Evolutionary conservation across 192 early-diverging fungal species (phyloP).

Genomic region (Globomyces pollinis-pini): DNA sequence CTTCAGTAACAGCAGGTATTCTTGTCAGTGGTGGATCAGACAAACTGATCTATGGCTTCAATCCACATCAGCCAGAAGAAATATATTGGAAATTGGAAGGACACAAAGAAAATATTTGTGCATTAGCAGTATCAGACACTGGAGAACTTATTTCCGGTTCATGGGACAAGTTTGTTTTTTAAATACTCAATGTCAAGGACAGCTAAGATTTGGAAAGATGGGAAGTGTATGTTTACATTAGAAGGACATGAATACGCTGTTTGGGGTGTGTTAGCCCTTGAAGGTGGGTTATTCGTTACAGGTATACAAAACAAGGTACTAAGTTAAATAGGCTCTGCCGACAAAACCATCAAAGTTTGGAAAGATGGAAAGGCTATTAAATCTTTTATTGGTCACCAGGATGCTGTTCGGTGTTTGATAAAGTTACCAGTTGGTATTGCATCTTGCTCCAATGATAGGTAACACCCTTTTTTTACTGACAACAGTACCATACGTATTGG

Average conservation of each 20-base stretch:
- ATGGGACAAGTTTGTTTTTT: slow-evolving; percentile 80
- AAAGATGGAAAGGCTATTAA: slow-evolving; percentile 51
- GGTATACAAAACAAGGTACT: no score
- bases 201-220: slow-evolving; percentile 83
- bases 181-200: no score
- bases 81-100: slow-evolving; percentile 66
- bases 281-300: slow-evolving; percentile 65
- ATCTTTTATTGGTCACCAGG: slow-evolving; percentile 75
- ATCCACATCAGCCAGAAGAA: slow-evolving; percentile 44
- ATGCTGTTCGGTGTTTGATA: slow-evolving; percentile 79
- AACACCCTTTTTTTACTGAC: slow-evolving; percentile 7
- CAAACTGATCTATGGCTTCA: slow-evolving; percentile 75
- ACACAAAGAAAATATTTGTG: slow-evolving; percentile 83
- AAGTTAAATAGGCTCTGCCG: slow-evolving; percentile 66
- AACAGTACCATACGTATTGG: slow-evolving; percentile 74
- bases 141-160: slow-evolving; percentile 85
- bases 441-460: slow-evolving; percentile 86
- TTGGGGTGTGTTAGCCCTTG: slow-evolving; percentile 79
- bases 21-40: slow-evolving; percentile 78
- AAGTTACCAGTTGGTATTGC: slow-evolving; percentile 61
- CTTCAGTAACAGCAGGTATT: slow-evolving; percentile 50
- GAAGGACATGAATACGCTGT: slow-evolving; percentile 76
- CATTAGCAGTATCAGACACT: slow-evolving; percentile 52
- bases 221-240: slow-evolving; percentile 59
- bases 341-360: slow-evolving; percentile 87